A percentile compares a stretch with the other conserved stretches of the same genome.
phyloP scores from a whole-genome alignment of 306 rosid species.

The Lotus japonicus region DNA sequence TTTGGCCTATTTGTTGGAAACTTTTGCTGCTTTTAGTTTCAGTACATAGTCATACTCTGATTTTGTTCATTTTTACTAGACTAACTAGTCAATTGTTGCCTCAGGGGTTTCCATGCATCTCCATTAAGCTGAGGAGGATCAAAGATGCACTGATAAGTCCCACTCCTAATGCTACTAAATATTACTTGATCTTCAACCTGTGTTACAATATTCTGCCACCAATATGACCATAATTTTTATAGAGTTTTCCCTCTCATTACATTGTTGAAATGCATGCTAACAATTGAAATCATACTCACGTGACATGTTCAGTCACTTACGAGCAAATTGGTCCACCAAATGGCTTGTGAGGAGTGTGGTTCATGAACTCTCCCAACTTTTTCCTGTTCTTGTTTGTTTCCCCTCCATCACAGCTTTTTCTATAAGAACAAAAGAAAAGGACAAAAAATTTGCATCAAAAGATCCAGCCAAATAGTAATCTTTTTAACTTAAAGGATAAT shows the following conservation, averaged over 20 bases:
- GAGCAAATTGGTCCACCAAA: constrained; percentile 72
- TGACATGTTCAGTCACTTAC: constrained; percentile 48
- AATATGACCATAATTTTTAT: constrained; percentile 9
- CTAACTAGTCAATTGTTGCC: too few relatives aligned
- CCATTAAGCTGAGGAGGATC: too few relatives aligned
- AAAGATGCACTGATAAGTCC: too few relatives aligned
- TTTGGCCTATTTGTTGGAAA: neutral
- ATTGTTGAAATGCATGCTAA: constrained; percentile 20
- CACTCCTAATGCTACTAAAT: too few relatives aligned
- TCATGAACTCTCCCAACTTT: constrained; percentile 27
- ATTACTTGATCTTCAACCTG: too few relatives aligned
- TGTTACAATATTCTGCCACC: too few relatives aligned
- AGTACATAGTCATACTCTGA: neutral
- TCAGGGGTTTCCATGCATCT: too few relatives aligned
- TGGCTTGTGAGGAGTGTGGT: constrained; percentile 44
- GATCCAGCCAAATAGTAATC: neutral
- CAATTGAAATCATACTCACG: constrained; percentile 1
- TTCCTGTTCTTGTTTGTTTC: constrained; percentile 32
- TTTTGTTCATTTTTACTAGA: too few relatives aligned
- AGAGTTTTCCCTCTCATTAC: neutral
- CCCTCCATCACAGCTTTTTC: constrained; percentile 53
- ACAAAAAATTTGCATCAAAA: neutral
- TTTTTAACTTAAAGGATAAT: neutral
- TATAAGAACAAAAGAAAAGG: neutral
- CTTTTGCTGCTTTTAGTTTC: constrained; percentile 14